phyloP scores from a whole-genome alignment of 352 stramenopile species.

The Pythium angustatum region DNA sequence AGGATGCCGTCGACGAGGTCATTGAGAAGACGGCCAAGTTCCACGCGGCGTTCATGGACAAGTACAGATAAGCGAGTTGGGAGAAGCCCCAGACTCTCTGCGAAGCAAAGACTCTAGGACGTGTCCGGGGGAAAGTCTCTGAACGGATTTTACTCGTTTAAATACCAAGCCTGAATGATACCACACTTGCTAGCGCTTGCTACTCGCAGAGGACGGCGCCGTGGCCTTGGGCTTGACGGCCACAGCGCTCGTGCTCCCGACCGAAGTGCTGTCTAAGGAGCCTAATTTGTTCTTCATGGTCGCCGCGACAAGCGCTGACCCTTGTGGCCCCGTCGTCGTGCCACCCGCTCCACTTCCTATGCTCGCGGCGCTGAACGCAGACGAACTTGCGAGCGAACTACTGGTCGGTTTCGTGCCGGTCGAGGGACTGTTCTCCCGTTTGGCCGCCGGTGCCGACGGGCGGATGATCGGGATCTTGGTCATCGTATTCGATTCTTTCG shows the following conservation, averaged over 20 bases:
- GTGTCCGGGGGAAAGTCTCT: background rate
- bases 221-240: constrained; percentile 38
- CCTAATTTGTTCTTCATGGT: constrained; percentile 43
- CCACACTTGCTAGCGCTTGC: constrained; percentile 25
- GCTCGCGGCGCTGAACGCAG: constrained; percentile 8
- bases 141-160: constrained; percentile 16
- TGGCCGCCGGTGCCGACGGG: constrained; percentile 57
- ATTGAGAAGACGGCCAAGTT: constrained; percentile 95
- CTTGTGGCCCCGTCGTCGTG: constrained; percentile 19
- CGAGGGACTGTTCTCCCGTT: constrained; percentile 66
- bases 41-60: constrained; percentile 95
- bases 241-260: constrained; percentile 5
- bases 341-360: constrained; percentile 1
- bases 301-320: constrained; percentile 30
- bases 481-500: constrained; percentile 49
- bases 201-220: constrained; percentile 32
- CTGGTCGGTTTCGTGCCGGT: constrained; percentile 46
- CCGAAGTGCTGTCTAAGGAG: constrained; percentile 34
- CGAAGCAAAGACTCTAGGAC: background rate
- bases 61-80: constrained; percentile 78
- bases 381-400: background rate
- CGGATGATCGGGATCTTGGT: constrained; percentile 81
- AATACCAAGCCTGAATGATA: constrained; percentile 13
- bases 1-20: constrained; percentile 95
- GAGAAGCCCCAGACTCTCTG: background rate